phyloP scores from a whole-genome alignment of 2,329 filamentous ascomycete genomes.

The Phaeosphaeriaceae sp. region DNA sequence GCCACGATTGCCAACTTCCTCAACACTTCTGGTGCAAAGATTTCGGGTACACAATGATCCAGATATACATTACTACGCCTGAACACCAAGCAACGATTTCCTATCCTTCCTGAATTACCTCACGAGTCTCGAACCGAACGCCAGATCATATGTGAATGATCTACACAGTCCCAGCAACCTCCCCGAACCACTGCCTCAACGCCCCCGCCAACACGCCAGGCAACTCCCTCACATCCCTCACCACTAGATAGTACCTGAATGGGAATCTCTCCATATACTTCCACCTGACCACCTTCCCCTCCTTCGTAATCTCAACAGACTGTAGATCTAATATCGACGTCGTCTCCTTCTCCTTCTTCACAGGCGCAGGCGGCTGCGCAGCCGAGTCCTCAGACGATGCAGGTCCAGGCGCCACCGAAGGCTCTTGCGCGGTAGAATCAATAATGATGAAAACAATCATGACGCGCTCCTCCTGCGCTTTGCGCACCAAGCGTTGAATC shows the following conservation, averaged over 20 bases:
- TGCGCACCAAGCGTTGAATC: conserved; percentile 81
- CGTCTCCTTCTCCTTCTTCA: conserved; percentile 55
- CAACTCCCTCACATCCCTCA: conserved; percentile 88
- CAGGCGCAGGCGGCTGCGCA: conserved; percentile 20
- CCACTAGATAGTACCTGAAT: conserved; percentile 95
- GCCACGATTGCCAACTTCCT: no score
- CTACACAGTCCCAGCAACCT: conserved; percentile 60
- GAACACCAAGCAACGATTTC: no score
- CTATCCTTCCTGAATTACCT: no score
- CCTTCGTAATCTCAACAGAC: conserved; percentile 80
- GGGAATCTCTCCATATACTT: conserved; percentile 95
- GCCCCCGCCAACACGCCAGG: conserved; percentile 86
- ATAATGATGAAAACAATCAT: conserved; percentile 99
- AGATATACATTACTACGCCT: no score
- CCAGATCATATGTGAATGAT: neutral
- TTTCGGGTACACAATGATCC: no score
- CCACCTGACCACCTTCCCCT: conserved; percentile 77
- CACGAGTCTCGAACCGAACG: no score
- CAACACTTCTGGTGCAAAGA: no score
- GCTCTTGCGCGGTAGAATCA: conserved; percentile 61
- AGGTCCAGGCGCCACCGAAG: conserved; percentile 7
- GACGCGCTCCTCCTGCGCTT: conserved; percentile 90
- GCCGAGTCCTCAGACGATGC: neutral
- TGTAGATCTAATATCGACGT: conserved; percentile 86
- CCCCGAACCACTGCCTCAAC: conserved; percentile 93